Evolutionary conservation across 2,329 filamentous ascomycete species (phyloP), one percentile per base, ranked within the genome.

Genomic region (Trichoderma citrinoviride): DNA sequence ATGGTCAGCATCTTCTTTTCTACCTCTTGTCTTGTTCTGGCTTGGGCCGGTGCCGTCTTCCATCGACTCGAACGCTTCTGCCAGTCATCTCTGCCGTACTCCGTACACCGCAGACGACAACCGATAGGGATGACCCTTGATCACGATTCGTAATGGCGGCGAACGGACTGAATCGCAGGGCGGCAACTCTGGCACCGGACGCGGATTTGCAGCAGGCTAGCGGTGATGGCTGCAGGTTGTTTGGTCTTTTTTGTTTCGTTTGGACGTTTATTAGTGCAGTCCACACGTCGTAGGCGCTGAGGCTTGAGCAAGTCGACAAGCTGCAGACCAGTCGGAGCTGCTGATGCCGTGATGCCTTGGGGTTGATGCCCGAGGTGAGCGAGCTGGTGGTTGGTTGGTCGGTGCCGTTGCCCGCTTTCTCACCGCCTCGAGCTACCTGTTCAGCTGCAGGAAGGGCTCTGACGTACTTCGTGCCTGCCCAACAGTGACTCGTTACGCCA

Each of bases 1-100:
- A 67, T 58, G 60, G 37, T 57, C 52, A 61, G 29, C 40, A 57
- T 33, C 41, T 55, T 21, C 27, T 47, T 46, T 52, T 37, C 43
- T 14, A 12, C 12, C 2, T 10, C 33, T 37, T 37, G 33, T 37
- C 33, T 37, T 10, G 33, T 14, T 14, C 33, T 37, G 33, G 33
- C 33, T 14, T 37, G 33, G 33, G 33, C 12, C 12, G 33, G 14
- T 37, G 33, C 33, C 33, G 33, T 37, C 33, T 37, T 37, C 33
- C 33, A 14, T 37, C 33, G 33, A 14, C 33, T 14, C 14, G 33
- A 12, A 37, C 33, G 33, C 33, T 37, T 37, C 33, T 37, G 33
- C 33, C 33, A 37, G 33, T 37, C 33, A 37, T 14, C 33, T 37
- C 33, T 37, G 12, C 33, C 33, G 33, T 37, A 14, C 8, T 14